Evolutionary conservation across 139 green algal species (phyloP).

Genomic region (Klebsormidium nitens): DNA sequence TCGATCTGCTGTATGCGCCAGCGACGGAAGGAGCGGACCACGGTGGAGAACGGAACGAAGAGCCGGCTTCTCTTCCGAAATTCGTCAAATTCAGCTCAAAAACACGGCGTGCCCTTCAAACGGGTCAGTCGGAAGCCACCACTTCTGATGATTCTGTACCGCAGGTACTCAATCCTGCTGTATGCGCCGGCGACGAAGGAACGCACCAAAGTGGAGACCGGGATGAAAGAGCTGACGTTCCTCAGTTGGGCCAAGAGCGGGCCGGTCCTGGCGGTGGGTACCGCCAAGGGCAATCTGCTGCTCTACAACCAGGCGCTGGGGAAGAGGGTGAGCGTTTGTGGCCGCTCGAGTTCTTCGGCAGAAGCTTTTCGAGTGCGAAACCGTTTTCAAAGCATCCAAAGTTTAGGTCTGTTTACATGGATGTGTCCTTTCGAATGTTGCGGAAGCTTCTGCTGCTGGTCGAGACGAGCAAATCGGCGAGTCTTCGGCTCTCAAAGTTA

Average conservation of each 20-base stretch:
- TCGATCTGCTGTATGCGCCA: neutral
- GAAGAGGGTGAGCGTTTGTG: constrained; percentile 51
- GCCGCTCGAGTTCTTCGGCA: too few relatives aligned
- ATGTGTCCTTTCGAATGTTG: too few relatives aligned
- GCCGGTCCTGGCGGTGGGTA: constrained; percentile 59
- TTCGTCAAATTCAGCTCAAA: neutral
- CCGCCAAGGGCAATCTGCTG: constrained; percentile 62
- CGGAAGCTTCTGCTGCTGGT: too few relatives aligned
- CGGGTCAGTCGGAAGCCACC: too few relatives aligned
- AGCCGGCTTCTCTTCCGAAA: too few relatives aligned
- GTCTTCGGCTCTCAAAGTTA: too few relatives aligned
- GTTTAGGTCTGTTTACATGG: too few relatives aligned
- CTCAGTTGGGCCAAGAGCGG: constrained; percentile 50
- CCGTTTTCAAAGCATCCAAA: too few relatives aligned
- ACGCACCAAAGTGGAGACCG: neutral
- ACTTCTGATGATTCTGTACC: neutral
- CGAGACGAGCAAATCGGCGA: too few relatives aligned
- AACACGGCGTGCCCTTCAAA: neutral
- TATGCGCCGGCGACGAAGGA: neutral
- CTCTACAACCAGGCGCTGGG: constrained; percentile 56
- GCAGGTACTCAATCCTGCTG: neutral
- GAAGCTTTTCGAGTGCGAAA: too few relatives aligned
- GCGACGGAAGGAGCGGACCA: too few relatives aligned
- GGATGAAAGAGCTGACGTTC: constrained; percentile 50
- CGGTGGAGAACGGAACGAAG: too few relatives aligned